Evolutionary conservation across 139 green algal species (phyloP), one percentile per base, ranked within the genome.

Genomic region (Auxenochlorella protothecoides): DNA sequence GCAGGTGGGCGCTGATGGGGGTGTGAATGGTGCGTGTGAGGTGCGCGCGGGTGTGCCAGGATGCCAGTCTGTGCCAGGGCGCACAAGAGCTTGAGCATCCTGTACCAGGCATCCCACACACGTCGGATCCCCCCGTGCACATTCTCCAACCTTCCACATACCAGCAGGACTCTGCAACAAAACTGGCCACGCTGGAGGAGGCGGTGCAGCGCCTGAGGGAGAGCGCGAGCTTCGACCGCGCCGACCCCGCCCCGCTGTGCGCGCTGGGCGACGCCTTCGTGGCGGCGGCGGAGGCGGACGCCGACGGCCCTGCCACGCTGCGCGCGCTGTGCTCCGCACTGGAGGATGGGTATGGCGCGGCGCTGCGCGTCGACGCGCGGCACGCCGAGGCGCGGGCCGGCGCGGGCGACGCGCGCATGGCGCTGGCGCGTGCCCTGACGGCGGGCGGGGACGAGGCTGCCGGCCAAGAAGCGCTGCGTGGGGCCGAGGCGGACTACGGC

Each of bases 211-310:
- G 84, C 44, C 77, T 93, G 55, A 55, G 59, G 6, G 53, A 74
- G 3, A 64, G 78, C 27, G 74, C 73, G 5, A 53, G 52, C 7
- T 94, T 94, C 60, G 74, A 74, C 54, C 74, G 86, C 0, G 86
- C 68, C 44, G 83, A 89, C 73, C 53, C 76, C 5, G 75, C 78
- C 5, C 86, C 89, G 6, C 78, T 84, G 60, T 80, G 81, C 55
- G 85, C 83, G 2, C 73, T 95, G 53, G 86, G 88, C 3, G 86
- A 92, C 62, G 85, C 84, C 15, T 75, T 86, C 13, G 66, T 84
- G 66, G 85, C 80, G 10, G 72, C 72, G 53, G 84, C 83, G 3
- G 87, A 92, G 73, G 75, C 55, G 12, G 70, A 44, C 8, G 72
- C 65, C 5, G 63, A 15, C 14, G 57, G 62, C 0, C 59, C 74